phyloP scores from a whole-genome alignment of 495 filamentous ascomycete genomes.

The Penicillium egyptiacum region DNA sequence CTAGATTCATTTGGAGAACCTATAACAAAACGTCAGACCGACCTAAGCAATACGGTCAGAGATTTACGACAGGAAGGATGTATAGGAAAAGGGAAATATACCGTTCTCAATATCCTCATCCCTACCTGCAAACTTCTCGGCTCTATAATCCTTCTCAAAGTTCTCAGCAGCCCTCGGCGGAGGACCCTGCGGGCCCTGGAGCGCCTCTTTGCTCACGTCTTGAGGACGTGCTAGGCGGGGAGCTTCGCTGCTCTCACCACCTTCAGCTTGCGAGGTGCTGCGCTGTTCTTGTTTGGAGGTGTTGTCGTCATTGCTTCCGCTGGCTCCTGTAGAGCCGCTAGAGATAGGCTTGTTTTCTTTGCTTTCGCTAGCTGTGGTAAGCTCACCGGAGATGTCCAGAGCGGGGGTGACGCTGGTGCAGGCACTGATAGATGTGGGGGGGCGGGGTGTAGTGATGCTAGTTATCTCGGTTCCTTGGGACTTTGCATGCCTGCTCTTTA shows the following conservation, averaged over 20 bases:
- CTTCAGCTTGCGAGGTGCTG: not conserved
- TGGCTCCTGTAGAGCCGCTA: not conserved
- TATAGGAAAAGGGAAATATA: not conserved
- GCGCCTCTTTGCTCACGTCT: slow-evolving; percentile 36
- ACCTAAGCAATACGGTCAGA: not conserved
- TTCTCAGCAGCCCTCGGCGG: slow-evolving; percentile 29
- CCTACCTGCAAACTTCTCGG: slow-evolving; percentile 3
- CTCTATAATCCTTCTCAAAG: slow-evolving; percentile 30
- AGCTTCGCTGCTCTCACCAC: slow-evolving; percentile 5
- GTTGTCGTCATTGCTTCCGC: slow-evolving; percentile 5
- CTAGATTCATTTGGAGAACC: slow-evolving; percentile 1
- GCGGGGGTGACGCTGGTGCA: not conserved
- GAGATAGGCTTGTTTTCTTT: slow-evolving; percentile 11
- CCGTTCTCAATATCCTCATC: slow-evolving; percentile 4
- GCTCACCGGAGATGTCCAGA: not conserved
- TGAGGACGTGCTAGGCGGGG: not conserved
- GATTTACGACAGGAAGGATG: too few relatives aligned
- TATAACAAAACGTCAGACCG: not conserved
- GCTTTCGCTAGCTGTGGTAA: not conserved
- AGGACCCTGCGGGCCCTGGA: slow-evolving; percentile 36
- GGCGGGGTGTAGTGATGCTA: not conserved
- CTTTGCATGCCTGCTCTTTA: slow-evolving; percentile 7
- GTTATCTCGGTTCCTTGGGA: not conserved
- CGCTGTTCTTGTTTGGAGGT: slow-evolving; percentile 5
- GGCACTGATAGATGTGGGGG: not conserved